A percentile compares a stretch with the other conserved stretches of the same genome.
Conservation (phyloP, 805 yeast genomes). For the Soucietia sequanensis region DNA sequence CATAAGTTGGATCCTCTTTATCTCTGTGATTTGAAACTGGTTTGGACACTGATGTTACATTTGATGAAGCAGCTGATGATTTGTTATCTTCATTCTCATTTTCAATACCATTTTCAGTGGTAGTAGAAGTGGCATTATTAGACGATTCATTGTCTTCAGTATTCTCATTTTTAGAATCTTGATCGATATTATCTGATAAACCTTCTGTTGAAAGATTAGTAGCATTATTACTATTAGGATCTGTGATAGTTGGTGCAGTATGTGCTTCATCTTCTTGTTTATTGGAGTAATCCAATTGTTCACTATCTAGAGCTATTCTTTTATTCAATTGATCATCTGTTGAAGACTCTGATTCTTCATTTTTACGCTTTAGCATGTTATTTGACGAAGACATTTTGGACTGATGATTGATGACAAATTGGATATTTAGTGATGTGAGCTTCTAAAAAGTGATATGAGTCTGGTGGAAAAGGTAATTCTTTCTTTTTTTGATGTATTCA, state of each 20-base stretch:
- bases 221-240: constrained; percentile 4
- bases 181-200: no score
- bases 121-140: constrained; percentile 8
- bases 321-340: constrained; percentile 55
- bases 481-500: no score
- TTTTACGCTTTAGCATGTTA: constrained; percentile 60
- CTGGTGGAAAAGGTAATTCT: no score
- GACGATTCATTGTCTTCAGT: constrained; percentile 9
- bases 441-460: no score
- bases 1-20: constrained; percentile 55
- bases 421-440: background rate
- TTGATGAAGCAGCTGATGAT: background rate
- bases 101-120: constrained; percentile 3
- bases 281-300: constrained; percentile 45
- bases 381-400: constrained; percentile 10
- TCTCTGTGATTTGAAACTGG: constrained; percentile 43
- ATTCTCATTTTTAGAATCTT: constrained; percentile 4
- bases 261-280: constrained; percentile 40
- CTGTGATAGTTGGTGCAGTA: constrained; percentile 38
- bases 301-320: constrained; percentile 70
- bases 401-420: no score
- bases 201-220: constrained; percentile 1
- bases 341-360: constrained; percentile 50
- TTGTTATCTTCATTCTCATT: background rate
- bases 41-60: constrained; percentile 12